Conservation (phyloP, 75 land plant genomes). For the Sequoia sempervirens region DNA sequence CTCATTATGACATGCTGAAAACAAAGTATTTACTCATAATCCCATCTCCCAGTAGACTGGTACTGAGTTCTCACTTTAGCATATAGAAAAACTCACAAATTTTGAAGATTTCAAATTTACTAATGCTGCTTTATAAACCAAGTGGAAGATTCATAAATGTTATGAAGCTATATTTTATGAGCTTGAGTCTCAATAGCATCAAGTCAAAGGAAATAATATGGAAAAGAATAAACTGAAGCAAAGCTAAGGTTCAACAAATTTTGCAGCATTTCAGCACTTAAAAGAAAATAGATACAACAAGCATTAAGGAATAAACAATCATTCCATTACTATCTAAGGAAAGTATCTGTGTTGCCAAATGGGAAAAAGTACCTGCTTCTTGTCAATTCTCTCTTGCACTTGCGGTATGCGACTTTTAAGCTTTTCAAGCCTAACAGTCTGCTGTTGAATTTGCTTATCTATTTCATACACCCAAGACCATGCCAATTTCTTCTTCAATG, state of each 20-base stretch:
- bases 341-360: not conserved
- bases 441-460: conserved; percentile 39
- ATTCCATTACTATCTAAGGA: not conserved
- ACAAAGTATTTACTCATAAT: not conserved
- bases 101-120: not conserved
- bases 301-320: not conserved
- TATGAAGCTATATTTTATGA: too few relatives aligned
- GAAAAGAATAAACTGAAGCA: not conserved
- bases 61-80: not conserved
- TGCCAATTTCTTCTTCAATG: conserved; percentile 67
- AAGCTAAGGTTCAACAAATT: not conserved
- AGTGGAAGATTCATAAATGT: not conserved
- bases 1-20: not conserved
- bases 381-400: conserved; percentile 56
- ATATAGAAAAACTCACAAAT: not conserved
- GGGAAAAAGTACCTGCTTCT: conserved; percentile 18
- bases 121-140: not conserved
- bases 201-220: not conserved
- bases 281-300: not conserved
- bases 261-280: not conserved
- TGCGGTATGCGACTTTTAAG: conserved; percentile 49
- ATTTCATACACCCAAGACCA: conserved; percentile 84
- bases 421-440: conserved; percentile 40
- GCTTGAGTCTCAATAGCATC: not conserved
- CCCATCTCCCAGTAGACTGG: not conserved